Base-by-base conservation (phyloP, 495 filamentous ascomycete species). In the Entonaema liquescens region DNA sequence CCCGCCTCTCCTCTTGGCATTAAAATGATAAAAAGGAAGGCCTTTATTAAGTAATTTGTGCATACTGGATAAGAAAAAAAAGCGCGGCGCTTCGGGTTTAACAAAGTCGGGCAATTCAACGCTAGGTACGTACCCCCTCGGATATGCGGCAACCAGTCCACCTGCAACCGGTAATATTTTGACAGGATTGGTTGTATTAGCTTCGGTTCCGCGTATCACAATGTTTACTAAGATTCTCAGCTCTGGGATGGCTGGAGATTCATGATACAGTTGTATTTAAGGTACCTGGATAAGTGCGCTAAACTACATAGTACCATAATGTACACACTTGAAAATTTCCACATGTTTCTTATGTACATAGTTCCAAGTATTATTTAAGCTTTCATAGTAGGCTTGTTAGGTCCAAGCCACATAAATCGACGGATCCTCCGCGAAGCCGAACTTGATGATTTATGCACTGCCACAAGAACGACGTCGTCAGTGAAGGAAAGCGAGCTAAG, bases 401-500 rank as follows among this genome's bases (percentile, higher is more conserved):
- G 28, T n/a, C 66, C 62, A 72, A 77, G 75, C 75, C 75, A 73
- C 72, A 68, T n/a, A 71, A 67, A 26, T 38, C 65, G 66, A 72
- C 71, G 68, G 62, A 67, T 35, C 29, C 23, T 53, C 54, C 58
- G 58, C 69, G 56, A 62, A 65, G 19, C 53, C 64, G 52, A 69
- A 38, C 62, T 68, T 68, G 42, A 59, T 17, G 25, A 44, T 42
- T 26, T n/a, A 26, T 70, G 72, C 75, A 77, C 75, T 75, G 75
- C 75, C 75, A 77, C 75, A 60, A 66, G 60, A 60, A 73, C 63
- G 56, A 68, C 73, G 61, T 73, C 67, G 72, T 66, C 66, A 65
- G 21, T 55, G n/a, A 26, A 62, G 12, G 23, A 38, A 42, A 42
- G 40, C 36, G 21, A 40, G 35, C 28, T 60, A 59, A 52, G 4